Conservation (phyloP, 192 early-diverging fungal genomes). For the Dispira parvispora region DNA sequence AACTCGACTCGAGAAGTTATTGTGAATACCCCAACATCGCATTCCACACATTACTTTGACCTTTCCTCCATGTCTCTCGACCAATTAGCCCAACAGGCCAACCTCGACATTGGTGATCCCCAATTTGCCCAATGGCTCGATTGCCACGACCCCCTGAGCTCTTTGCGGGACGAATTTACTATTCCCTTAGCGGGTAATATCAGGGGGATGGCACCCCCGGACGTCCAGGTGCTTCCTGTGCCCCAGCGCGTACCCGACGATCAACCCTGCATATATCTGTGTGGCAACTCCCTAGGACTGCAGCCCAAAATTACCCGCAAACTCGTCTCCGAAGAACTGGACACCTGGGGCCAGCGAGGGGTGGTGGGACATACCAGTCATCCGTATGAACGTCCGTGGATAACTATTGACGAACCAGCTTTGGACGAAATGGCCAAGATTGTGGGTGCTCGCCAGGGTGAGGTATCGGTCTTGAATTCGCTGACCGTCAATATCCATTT, state of each 20-base stretch:
- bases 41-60: not conserved
- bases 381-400: slow-evolving; percentile 68
- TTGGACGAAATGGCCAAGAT: slow-evolving; percentile 55
- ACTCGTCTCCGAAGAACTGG: slow-evolving; percentile 72
- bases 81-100: slow-evolving; percentile 8
- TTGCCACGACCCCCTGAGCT: slow-evolving; percentile 32
- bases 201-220: slow-evolving; percentile 10
- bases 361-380: slow-evolving; percentile 85
- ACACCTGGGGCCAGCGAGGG: slow-evolving; percentile 68
- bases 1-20: too few relatives aligned
- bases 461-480: slow-evolving; percentile 84
- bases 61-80: not conserved
- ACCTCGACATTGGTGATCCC: slow-evolving; percentile 13
- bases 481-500: slow-evolving; percentile 86
- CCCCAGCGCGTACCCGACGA: slow-evolving; percentile 5
- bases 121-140: slow-evolving; percentile 46
- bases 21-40: too few relatives aligned
- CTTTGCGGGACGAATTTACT: slow-evolving; percentile 48
- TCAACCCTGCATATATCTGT: slow-evolving; percentile 54
- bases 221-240: not conserved
- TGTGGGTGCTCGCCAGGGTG: slow-evolving; percentile 61
- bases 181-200: slow-evolving; percentile 41
- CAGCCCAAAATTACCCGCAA: slow-evolving; percentile 48
- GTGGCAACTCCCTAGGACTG: slow-evolving; percentile 90
- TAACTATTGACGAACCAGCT: slow-evolving; percentile 59